Base-by-base conservation (phyloP, 306 rosid genomes). In the Cyclanthera cordifolia region DNA sequence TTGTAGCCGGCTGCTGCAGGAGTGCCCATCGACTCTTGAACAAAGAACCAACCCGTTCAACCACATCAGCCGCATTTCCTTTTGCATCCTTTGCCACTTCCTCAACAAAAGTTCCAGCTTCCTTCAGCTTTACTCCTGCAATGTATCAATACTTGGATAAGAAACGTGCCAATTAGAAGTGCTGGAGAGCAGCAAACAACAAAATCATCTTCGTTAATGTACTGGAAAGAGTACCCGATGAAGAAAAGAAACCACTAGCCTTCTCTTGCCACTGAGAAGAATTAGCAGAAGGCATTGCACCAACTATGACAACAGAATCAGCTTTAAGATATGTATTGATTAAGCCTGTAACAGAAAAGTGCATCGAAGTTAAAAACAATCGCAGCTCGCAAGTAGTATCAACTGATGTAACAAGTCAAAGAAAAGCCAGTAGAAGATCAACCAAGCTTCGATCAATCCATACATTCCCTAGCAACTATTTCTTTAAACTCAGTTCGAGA, bases 211-310 rank as follows among this genome's bases (percentile, higher is more conserved):
- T 50, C 39, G 16, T 61, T 24, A 52, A 39, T 23, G 59, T 59
- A 50, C 50, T 24, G 15, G 59, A 52, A 76, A 45, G 30, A 39
- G 45, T 71, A 93, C 99, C 96, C 21, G 99, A 90, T 64, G 94
- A 83, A 54, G 99, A 87, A 78, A 93, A 85, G 87, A 93, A 89
- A 52, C 83, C 99, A 56, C 73, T 71, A 64, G 99, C 96, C 79
- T 87, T 85, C 74, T 90, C 99, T 5, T 85, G 90, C 98, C 96
- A 93, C 86, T 84, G 84, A 37, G 99, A 89, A 67, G 87, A 79
- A 32, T 25, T 55, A 43, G 79, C 79, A 8, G 94, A 87, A 81
- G 94, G 87, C 99, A 93, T 93, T 74, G 87, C 67, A 53, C 68
- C 83, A 73, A 79, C 65, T 75, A 67, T 75, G 21, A 24, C 16